Evolutionary conservation across 257 asterid species (phyloP).

Genomic region (Solanum paucissectum): DNA sequence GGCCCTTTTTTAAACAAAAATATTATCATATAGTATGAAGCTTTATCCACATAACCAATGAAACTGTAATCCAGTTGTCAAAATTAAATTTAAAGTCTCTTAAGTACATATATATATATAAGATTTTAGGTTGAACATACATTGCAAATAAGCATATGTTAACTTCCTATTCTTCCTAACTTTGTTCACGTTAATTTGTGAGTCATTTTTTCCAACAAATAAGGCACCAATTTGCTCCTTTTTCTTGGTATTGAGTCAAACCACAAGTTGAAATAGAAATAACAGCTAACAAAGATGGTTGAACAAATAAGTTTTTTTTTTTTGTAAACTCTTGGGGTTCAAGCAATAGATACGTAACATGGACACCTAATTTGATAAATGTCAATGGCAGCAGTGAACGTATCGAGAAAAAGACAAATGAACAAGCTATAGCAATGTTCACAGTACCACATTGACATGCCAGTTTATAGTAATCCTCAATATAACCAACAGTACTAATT

Average conservation of each 20-base stretch:
- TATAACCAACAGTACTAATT: neutral
- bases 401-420: neutral
- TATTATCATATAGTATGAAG: neutral
- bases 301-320: neutral
- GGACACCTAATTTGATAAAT: neutral
- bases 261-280: neutral
- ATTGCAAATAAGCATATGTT: neutral
- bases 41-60: neutral
- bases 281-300: neutral
- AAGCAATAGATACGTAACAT: neutral
- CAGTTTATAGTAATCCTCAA: neutral
- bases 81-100: neutral
- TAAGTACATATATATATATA: too few species aligned
- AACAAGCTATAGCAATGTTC: neutral
- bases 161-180: neutral
- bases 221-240: neutral
- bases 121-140: neutral
- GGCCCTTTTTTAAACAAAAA: neutral
- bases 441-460: neutral
- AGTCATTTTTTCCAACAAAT: neutral
- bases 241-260: neutral
- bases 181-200: neutral
- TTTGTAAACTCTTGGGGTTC: neutral
- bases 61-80: neutral
- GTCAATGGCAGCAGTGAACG: neutral